These are phyloP conservation scores for Ophiostoma ips DNA, from an alignment of 2,329 filamentous ascomycete genomes.

Conservation along the genomic window DNA sequence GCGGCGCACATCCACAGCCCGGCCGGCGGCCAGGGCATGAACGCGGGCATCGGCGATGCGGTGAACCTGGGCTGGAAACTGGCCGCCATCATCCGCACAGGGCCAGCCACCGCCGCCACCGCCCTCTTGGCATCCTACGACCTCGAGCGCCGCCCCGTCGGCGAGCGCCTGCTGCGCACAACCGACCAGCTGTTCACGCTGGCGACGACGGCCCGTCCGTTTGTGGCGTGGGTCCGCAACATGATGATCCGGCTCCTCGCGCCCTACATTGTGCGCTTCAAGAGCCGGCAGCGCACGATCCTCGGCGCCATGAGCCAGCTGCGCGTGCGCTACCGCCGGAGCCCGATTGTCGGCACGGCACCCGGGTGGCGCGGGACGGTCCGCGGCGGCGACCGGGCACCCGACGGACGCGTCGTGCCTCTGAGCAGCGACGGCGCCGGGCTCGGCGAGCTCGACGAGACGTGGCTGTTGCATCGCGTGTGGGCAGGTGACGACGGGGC, in stretches of 20 bases:
- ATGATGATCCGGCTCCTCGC: conserved; percentile 24
- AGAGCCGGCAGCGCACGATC: conserved; percentile 12
- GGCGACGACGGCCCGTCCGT: conserved; percentile 3
- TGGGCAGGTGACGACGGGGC: conserved; percentile 8
- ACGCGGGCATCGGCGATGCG: conserved; percentile 39
- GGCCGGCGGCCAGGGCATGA: conserved; percentile 44
- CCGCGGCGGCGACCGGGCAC: conserved; percentile 32
- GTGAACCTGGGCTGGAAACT: conserved; percentile 43
- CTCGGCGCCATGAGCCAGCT: conserved; percentile 28
- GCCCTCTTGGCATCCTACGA: conserved; percentile 33
- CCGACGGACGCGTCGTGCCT: conserved; percentile 20
- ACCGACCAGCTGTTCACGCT: conserved; percentile 6
- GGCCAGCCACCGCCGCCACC: conserved; percentile 10
- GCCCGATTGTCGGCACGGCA: conserved; percentile 23
- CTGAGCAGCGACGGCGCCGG: conserved; percentile 9
- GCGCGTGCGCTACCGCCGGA: conserved; percentile 28
- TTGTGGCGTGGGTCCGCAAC: conserved; percentile 22
- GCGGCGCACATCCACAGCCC: conserved; percentile 43
- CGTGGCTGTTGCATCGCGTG: conserved; percentile 1
- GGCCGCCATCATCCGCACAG: conserved; percentile 21
- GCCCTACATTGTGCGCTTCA: conserved; percentile 20
- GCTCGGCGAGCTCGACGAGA: neutral
- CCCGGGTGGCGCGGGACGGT: conserved; percentile 21
- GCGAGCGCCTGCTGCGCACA: conserved; percentile 5
- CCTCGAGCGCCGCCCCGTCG: conserved; percentile 25